Base-by-base conservation (phyloP, 805 yeast genomes). In the Teunomyces aglyptinius region DNA sequence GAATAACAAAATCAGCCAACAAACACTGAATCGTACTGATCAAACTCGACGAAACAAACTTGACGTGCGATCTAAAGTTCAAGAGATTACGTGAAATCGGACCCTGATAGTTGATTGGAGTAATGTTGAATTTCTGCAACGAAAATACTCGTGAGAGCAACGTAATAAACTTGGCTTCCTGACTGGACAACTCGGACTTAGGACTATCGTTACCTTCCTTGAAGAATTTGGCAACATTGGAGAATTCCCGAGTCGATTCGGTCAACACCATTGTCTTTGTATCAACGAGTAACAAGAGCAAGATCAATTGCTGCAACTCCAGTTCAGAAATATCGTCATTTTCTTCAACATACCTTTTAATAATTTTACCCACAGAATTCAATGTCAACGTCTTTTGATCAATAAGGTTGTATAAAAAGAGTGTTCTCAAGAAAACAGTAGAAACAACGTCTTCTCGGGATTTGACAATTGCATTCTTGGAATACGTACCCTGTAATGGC, bases 21-120 rank as follows among this genome's bases (percentile, higher is more conserved):
- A 75, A 40, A 73, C 71, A 55, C 53, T 81, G 85, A 24, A 81
- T 60, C n/a, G 83, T 64, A 51, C 81, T 82, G 49, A 80, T 75
- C 22, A 82, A 59, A 35, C 73, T 74, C 18, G 64, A 66, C 26
- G 75, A 75, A 41, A 85, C 62, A 41, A 77, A 77, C 45, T 81
- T 75, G 40, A 85, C 61, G 46, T 81, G 80, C 15, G 89, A 83
- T 58, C 90, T 77, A 61, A 85, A 86, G 38, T 81, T 77, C 41
- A 87, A 69, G 29, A 88, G 68, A 32, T 80, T 76, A 53, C 84
- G 78, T 13, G 89, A 86, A 28, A 89, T 71, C 11, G 89, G 90
- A 2, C 91, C 91, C 38, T 77, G 76, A 44, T 63, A 65, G 77
- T 79, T 33, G 71, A 71, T 22, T 80, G 80, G 57, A 38, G 70